Base-by-base conservation (phyloP, 139 green algal species). In the Zygnema circumcarinatum region DNA sequence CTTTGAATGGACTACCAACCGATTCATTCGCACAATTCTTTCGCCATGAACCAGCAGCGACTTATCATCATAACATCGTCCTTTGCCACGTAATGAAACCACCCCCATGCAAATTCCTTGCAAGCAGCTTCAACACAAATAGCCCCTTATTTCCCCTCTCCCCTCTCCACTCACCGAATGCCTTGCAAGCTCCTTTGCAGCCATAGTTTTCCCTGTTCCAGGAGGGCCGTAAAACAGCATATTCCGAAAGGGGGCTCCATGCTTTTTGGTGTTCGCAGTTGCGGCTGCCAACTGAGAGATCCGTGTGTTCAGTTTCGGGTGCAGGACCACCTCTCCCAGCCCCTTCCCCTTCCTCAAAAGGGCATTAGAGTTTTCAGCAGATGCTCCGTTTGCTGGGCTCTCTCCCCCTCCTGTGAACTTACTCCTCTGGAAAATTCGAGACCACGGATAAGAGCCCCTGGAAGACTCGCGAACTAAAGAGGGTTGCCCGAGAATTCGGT, bases 171-270 rank as follows among this genome's bases (percentile, higher is more conserved):
- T 80, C 3, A 89, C 84, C n/a, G 91, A 95, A 79, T 96, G 97
- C 74, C 94, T 92, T 0, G 97, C 97, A 79, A 99, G 92, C 79
- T 96, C 92, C 93, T 98, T 98, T 76, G 97, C 97, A 0, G 95
- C 96, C 95, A 99, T 96, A 22, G 96, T 99, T 93, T 99, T 99
- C 75, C 97, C 85, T 16, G 92, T 94, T 20, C 92, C 92, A 0
- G 92, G 92, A 11, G 92, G 92, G 1, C 92, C 92, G 52, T 94
- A 94, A 33, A 94, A 88, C 31, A 94, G 38, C 94, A 98, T 97
- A 91, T 99, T 97, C 39, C 96, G 91, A 94, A 98, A 99, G 40
- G 97, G 96, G 0, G 96, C 97, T 3, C 94, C 94, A 91, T 98
- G 96, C 31, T 83, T 86, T 90, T 96, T 96, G 1, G 97, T 98